A percentile compares a stretch with the other conserved stretches of the same genome.
Evolutionary conservation across 2,329 filamentous ascomycete genomes (phyloP).

Genomic region (Cordyceps cicadae): DNA sequence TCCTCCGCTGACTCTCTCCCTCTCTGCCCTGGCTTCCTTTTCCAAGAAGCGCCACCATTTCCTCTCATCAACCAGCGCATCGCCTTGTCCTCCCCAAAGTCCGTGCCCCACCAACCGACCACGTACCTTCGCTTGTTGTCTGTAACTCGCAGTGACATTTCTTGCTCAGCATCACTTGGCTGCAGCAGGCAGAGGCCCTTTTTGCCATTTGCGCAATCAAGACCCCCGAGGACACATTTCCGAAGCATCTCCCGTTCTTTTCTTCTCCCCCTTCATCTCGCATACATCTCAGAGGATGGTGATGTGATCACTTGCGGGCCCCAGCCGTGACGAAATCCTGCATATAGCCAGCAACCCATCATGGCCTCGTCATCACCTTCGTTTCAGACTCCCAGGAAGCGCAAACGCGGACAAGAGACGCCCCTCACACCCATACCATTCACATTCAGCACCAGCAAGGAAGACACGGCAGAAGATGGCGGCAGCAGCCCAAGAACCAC

Average conservation of each 20-base stretch:
- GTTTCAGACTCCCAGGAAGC: constrained; percentile 32
- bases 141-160: neutral
- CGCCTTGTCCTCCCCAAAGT: neutral
- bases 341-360: neutral
- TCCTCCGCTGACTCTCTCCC: neutral
- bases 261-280: too few species aligned
- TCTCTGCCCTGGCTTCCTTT: neutral
- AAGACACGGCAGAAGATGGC: constrained; percentile 34
- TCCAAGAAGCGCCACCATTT: neutral
- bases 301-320: neutral
- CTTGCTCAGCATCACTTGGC: neutral
- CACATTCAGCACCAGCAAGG: constrained; percentile 34
- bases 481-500: constrained; percentile 44
- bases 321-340: neutral
- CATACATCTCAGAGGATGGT: neutral
- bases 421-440: constrained; percentile 32
- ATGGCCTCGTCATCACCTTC: constrained; percentile 9
- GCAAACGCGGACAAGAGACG: constrained; percentile 34
- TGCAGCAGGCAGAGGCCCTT: neutral
- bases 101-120: constrained; percentile 3
- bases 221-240: too few species aligned
- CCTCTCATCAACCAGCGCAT: neutral
- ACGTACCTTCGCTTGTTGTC: neutral
- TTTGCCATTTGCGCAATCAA: neutral
- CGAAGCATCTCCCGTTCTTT: neutral